Evolutionary conservation across 2,329 filamentous ascomycete genomes (phyloP).

Genomic region (Epichloe glyceriae): DNA sequence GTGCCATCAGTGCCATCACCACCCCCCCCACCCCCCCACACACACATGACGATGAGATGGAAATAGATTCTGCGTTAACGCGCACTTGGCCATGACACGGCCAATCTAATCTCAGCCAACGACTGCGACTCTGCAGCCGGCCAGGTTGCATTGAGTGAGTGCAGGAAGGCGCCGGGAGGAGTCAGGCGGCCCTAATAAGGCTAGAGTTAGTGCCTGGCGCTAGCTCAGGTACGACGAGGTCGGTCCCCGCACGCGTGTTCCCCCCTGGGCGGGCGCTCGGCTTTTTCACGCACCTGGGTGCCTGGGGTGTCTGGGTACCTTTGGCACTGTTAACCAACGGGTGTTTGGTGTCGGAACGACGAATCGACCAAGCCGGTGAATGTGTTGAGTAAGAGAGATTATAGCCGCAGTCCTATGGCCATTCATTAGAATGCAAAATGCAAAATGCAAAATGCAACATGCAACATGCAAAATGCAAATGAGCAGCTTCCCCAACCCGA

Average conservation of each 20-base stretch:
- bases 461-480: no score
- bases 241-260: neutral
- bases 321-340: neutral
- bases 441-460: no score
- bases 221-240: conserved; percentile 1
- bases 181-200: neutral
- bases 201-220: conserved; percentile 1
- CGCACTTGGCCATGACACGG: neutral
- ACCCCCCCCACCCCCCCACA: no score
- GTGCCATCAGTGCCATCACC: no score
- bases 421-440: no score
- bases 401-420: no score
- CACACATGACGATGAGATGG: neutral
- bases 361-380: no score
- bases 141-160: neutral
- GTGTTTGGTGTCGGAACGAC: no score
- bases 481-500: no score
- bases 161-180: neutral
- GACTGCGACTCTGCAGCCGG: neutral
- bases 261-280: neutral
- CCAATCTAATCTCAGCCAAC: neutral
- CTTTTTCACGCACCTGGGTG: no score
- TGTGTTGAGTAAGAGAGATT: no score
- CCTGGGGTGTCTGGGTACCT: neutral
- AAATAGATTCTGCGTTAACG: neutral